phyloP scores from a whole-genome alignment of 2,329 filamentous ascomycete species.

The Myriosclerotinia scirpicola region DNA sequence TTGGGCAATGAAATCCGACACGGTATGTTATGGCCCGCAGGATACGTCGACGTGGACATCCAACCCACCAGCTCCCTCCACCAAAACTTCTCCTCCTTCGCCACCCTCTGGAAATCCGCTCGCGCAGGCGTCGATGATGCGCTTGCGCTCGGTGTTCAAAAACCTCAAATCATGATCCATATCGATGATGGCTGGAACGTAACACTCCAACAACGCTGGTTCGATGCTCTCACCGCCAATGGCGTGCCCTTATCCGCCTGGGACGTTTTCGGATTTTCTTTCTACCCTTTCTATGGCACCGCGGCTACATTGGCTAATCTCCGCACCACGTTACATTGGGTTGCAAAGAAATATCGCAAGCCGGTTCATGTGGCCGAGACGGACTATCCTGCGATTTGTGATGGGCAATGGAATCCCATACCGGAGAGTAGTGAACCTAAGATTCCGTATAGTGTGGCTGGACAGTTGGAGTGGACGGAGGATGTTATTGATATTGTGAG shows the following conservation, averaged over 20 bases:
- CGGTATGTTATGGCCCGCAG: slow-evolving; percentile 66
- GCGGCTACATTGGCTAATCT: slow-evolving; percentile 59
- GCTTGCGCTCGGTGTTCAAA: slow-evolving; percentile 45
- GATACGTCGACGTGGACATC: slow-evolving; percentile 49
- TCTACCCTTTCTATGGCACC: slow-evolving; percentile 69
- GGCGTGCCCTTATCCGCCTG: slow-evolving; percentile 57
- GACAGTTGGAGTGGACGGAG: slow-evolving; percentile 61
- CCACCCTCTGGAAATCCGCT: slow-evolving; percentile 59
- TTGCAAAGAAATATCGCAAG: slow-evolving; percentile 63
- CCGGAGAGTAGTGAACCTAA: slow-evolving; percentile 41
- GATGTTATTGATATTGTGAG: slow-evolving; percentile 57
- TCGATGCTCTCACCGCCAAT: slow-evolving; percentile 60
- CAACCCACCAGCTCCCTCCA: slow-evolving; percentile 39
- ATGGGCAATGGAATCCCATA: slow-evolving; percentile 48
- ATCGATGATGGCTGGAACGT: slow-evolving; percentile 73
- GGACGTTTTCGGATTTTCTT: slow-evolving; percentile 70
- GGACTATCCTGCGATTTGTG: slow-evolving; percentile 67
- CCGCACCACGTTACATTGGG: slow-evolving; percentile 53
- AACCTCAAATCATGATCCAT: slow-evolving; percentile 71
- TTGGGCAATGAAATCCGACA: slow-evolving; percentile 74
- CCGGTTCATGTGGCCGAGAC: slow-evolving; percentile 67
- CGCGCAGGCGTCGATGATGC: slow-evolving; percentile 63
- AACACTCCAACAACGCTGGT: slow-evolving; percentile 60
- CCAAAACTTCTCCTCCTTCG: slow-evolving; percentile 57
- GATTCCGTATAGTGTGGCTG: slow-evolving; percentile 62